Evolutionary conservation across 371 early-diverging fungal species (phyloP).

Genomic region (Circinella minor): DNA sequence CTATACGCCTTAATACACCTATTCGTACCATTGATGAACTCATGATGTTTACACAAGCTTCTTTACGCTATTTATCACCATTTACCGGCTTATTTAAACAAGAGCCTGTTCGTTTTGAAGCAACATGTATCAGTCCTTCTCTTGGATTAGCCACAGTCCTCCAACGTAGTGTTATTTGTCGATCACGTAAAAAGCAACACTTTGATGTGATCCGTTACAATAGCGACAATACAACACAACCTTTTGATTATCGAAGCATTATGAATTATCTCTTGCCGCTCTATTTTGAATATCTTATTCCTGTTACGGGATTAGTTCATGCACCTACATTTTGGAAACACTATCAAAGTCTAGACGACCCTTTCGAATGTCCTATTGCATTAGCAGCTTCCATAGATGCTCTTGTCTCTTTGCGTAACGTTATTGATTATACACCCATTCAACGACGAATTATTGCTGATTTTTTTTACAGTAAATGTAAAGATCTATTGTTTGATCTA

Average conservation of each 20-base stretch:
- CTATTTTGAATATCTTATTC: background rate
- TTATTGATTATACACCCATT: background rate
- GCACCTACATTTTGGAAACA: background rate
- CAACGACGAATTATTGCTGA: background rate
- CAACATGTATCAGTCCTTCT: background rate
- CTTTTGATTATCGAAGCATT: background rate
- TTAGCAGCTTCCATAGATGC: background rate
- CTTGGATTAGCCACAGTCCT: background rate
- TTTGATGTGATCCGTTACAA: background rate
- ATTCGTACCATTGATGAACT: conserved; percentile 5
- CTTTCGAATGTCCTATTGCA: background rate
- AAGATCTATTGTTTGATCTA: background rate
- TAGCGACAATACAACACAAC: background rate
- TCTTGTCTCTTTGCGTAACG: background rate
- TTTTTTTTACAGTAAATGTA: background rate
- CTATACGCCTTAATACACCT: background rate
- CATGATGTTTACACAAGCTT: background rate
- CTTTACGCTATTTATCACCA: background rate
- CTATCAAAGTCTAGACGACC: background rate
- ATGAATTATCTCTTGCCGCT: background rate
- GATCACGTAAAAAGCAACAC: background rate
- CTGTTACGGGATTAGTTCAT: background rate
- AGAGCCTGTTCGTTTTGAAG: background rate
- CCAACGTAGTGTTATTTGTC: background rate
- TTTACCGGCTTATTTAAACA: background rate